Base-by-base conservation (phyloP, 169 alveolate species). In the Plasmodium yoelii region DNA sequence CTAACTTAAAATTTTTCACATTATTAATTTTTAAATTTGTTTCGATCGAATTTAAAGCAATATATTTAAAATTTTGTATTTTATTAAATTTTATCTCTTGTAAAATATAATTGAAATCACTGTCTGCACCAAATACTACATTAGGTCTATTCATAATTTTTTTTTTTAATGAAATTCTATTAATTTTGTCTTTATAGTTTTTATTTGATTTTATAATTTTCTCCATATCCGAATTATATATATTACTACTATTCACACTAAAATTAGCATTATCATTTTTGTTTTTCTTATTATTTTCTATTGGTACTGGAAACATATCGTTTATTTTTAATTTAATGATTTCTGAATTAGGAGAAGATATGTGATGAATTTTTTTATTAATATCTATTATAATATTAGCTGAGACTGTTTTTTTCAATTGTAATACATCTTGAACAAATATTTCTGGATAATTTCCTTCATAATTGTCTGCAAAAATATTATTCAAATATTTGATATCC, bases 391-490 rank as follows among this genome's bases (percentile, higher is more conserved):
- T 68, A 26, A 82, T 71, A 65, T 82, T 82, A 39, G 86, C 82
- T n/a, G 74, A 82, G 15, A 82, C 86, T 7, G 67, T 82, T 61
- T 82, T 82, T 44, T n/a, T 51, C n/a, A 82, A 44, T 26, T 82
- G 72, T 15, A 82, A 65, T 26, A 82, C 90, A 57, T 68, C 7
- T 22, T 82, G 86, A 71, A 67, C 90, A 55, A 82, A 82, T 51
- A 82, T 56, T 82, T 82, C 90, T 13, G 90, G 90, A 49, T 82
- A 82, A 60, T 82, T 44, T 0, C 90, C 90, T 49, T 68, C 70
- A 59, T 61, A 82, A 10, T 22, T 6, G 5, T 82, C 86, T 67
- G 67, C 70, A 10, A 63, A 68, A 26, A 65, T 39, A 22, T 44
- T 22, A 42, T n/a, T 64, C 19, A 60, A 13, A 26, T 26, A 19